phyloP scores from a whole-genome alignment of 1,139 yeast species.

The Debaryomyces coudertii region DNA sequence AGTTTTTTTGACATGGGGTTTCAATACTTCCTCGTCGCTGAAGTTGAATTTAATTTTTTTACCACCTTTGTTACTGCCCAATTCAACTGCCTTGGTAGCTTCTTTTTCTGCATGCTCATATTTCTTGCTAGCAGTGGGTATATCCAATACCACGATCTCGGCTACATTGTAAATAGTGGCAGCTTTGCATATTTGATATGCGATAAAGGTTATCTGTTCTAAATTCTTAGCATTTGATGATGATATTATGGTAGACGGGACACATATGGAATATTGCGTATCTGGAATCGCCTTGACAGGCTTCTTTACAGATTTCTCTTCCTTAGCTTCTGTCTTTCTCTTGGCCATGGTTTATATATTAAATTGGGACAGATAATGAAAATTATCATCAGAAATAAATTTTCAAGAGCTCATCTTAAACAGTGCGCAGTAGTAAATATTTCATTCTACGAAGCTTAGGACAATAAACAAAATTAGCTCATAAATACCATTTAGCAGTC shows the following conservation, averaged over 20 bases:
- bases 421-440: conserved; percentile 7
- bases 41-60: conserved; percentile 42
- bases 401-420: conserved; percentile 10
- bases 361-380: conserved; percentile 6
- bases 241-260: conserved; percentile 64
- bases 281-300: conserved; percentile 32
- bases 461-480: not conserved
- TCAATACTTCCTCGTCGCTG: conserved; percentile 29
- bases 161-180: conserved; percentile 69
- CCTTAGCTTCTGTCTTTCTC: conserved; percentile 28
- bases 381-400: conserved; percentile 6
- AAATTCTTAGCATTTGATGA: conserved; percentile 59
- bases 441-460: not conserved
- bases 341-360: conserved; percentile 27
- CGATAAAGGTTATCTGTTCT: conserved; percentile 71
- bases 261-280: conserved; percentile 53
- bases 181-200: conserved; percentile 79
- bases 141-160: conserved; percentile 71
- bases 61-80: conserved; percentile 31
- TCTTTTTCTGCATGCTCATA: conserved; percentile 20
- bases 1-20: conserved; percentile 17
- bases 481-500: not conserved
- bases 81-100: conserved; percentile 22
- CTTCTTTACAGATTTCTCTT: conserved; percentile 32
- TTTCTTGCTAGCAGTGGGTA: conserved; percentile 30